Evolutionary conservation across 768 basidiomycete genomes (phyloP).

Genomic region (Austroboletus festivus): DNA sequence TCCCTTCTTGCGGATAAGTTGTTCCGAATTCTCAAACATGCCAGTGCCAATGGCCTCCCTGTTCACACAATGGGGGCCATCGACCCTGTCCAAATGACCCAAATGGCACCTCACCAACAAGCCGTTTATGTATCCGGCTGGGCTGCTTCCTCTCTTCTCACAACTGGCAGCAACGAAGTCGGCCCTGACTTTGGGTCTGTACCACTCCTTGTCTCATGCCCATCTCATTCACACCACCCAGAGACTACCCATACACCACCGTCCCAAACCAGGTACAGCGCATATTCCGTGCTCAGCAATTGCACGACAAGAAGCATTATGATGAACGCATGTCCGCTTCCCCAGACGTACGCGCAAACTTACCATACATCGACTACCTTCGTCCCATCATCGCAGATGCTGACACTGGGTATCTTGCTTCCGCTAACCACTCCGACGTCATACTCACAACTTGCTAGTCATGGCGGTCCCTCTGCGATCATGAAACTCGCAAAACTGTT

Average conservation of each 20-base stretch:
- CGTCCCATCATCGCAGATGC: conserved; percentile 93
- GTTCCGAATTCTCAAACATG: conserved; percentile 60
- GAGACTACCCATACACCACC: conserved; percentile 94
- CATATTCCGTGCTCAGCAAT: conserved; percentile 85
- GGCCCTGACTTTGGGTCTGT: conserved; percentile 84
- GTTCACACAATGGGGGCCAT: conserved; percentile 92
- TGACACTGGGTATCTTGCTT: conserved; percentile 74
- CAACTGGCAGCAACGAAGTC: conserved; percentile 88
- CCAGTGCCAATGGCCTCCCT: conserved; percentile 60
- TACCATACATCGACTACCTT: conserved; percentile 84
- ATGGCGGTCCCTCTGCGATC: conserved; percentile 88
- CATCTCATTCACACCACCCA: conserved; percentile 27
- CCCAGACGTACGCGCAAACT: conserved; percentile 59
- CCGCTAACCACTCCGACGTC: neutral
- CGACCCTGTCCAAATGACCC: conserved; percentile 92
- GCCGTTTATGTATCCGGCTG: conserved; percentile 92
- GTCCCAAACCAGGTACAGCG: conserved; percentile 95
- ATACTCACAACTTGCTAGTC: conserved; percentile 43
- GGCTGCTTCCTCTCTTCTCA: conserved; percentile 83
- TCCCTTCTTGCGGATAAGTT: conserved; percentile 85
- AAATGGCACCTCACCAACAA: conserved; percentile 86
- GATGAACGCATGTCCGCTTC: conserved; percentile 75
- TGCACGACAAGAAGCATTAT: conserved; percentile 92
- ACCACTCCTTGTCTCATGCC: no score
- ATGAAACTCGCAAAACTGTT: conserved; percentile 95